These are phyloP conservation scores for Calophaca sinica DNA, from an alignment of 306 rosid species.

Conservation along the genomic window DNA sequence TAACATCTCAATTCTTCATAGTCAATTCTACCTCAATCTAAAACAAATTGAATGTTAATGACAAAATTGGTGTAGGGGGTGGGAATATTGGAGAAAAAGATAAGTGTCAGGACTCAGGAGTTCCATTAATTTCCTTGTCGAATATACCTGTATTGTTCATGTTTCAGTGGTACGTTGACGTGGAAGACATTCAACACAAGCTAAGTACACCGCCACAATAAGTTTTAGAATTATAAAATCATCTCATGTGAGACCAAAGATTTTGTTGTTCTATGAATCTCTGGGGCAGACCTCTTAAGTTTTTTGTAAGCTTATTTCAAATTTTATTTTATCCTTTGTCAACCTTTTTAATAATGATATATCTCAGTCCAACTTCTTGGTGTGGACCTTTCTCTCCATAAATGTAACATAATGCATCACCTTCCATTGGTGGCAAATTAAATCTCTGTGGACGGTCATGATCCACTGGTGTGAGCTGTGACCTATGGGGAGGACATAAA, in stretches of 20 bases:
- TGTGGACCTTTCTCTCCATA: slow-evolving; percentile 2
- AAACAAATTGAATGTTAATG: too few relatives aligned
- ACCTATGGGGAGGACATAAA: background rate
- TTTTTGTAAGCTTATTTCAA: slow-evolving; percentile 9
- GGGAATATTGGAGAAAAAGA: too few relatives aligned
- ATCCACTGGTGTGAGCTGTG: slow-evolving; percentile 16
- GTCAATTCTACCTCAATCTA: too few relatives aligned
- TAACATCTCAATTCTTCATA: too few relatives aligned
- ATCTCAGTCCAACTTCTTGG: slow-evolving; percentile 25
- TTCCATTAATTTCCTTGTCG: too few relatives aligned
- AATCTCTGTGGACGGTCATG: slow-evolving; percentile 41
- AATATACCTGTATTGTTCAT: background rate
- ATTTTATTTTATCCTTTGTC: slow-evolving; percentile 32
- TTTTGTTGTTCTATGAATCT: slow-evolving; percentile 48
- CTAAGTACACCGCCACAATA: slow-evolving; percentile 48
- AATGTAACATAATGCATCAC: slow-evolving; percentile 8
- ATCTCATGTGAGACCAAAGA: slow-evolving; percentile 56
- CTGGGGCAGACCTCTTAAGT: background rate
- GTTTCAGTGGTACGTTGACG: slow-evolving; percentile 23
- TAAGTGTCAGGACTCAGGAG: too few relatives aligned
- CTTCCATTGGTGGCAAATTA: slow-evolving; percentile 20
- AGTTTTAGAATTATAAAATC: slow-evolving; percentile 41
- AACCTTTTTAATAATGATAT: slow-evolving; percentile 37
- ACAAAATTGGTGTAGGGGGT: too few relatives aligned
- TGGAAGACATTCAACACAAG: slow-evolving; percentile 9